phyloP scores from a whole-genome alignment of 306 rosid species.

The Vigna unguiculata region DNA sequence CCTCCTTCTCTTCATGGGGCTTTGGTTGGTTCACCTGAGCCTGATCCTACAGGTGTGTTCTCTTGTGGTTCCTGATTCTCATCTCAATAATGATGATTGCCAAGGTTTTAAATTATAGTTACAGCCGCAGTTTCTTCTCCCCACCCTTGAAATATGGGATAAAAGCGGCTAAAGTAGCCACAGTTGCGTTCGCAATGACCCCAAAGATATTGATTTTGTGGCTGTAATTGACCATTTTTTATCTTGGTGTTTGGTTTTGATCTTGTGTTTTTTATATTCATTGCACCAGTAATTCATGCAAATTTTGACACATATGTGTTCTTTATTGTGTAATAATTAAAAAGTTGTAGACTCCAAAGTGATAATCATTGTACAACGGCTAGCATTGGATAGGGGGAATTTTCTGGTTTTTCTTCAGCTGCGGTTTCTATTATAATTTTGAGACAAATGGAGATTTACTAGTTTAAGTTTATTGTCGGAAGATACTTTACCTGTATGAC shows the following conservation, averaged over 20 bases:
- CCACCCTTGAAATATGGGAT: neutral
- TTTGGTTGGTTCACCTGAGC: constrained; percentile 71
- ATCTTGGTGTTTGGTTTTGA: constrained; percentile 41
- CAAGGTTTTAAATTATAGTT: neutral
- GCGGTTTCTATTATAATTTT: constrained; percentile 10
- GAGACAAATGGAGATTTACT: constrained; percentile 7
- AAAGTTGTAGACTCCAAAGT: neutral
- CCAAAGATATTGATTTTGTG: neutral
- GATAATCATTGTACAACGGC: neutral
- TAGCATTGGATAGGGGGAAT: neutral
- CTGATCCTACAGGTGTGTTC: constrained; percentile 62
- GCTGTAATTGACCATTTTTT: neutral
- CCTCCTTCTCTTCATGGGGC: constrained; percentile 86
- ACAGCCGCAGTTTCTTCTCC: neutral
- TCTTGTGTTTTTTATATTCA: constrained; percentile 22
- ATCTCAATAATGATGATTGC: constrained; percentile 39
- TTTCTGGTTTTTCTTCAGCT: constrained; percentile 6
- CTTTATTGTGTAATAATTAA: neutral
- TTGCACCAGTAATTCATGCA: constrained; percentile 3
- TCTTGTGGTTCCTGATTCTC: constrained; percentile 19
- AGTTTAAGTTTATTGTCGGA: constrained; percentile 4
- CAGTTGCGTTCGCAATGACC: neutral
- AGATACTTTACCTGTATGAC: constrained; percentile 2
- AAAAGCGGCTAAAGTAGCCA: neutral
- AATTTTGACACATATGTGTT: neutral